Evolutionary conservation across 1,284 basidiomycete species (phyloP).

Genomic region (Schizopora paradoxa): DNA sequence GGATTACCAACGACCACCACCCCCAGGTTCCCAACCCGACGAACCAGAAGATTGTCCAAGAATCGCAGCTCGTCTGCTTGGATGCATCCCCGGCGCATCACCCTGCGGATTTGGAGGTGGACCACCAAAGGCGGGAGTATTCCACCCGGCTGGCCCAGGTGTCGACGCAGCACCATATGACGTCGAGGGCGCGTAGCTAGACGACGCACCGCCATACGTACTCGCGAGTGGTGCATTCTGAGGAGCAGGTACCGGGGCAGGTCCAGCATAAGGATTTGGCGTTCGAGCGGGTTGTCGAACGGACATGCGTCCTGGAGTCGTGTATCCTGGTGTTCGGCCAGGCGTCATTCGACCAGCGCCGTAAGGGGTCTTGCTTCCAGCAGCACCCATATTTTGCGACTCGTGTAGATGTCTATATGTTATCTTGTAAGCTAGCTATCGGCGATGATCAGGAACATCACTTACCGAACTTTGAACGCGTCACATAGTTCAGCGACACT

Average conservation of each 20-base stretch:
- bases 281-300: slow-evolving; percentile 65
- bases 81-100: no score
- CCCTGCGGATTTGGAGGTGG: slow-evolving; percentile 18
- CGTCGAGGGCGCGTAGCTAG: slow-evolving; percentile 8
- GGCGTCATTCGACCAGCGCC: slow-evolving; percentile 73
- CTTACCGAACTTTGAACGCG: slow-evolving; percentile 88
- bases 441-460: no score
- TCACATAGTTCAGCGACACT: slow-evolving; percentile 91
- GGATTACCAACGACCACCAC: no score
- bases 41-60: no score
- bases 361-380: slow-evolving; percentile 77
- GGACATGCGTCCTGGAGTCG: slow-evolving; percentile 72
- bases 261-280: slow-evolving; percentile 64
- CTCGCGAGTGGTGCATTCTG: slow-evolving; percentile 2
- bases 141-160: slow-evolving; percentile 7
- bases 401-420: slow-evolving; percentile 62
- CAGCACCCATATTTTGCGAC: slow-evolving; percentile 60
- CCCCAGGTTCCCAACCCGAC: no score
- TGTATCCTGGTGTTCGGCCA: slow-evolving; percentile 57
- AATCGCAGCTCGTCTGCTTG: no score
- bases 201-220: slow-evolving; percentile 5
- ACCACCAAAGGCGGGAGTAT: slow-evolving; percentile 16
- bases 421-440: neutral
- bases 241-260: slow-evolving; percentile 16
- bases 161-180: neutral